phyloP scores from a whole-genome alignment of 495 filamentous ascomycete species.

The Lindgomyces ingoldianus region DNA sequence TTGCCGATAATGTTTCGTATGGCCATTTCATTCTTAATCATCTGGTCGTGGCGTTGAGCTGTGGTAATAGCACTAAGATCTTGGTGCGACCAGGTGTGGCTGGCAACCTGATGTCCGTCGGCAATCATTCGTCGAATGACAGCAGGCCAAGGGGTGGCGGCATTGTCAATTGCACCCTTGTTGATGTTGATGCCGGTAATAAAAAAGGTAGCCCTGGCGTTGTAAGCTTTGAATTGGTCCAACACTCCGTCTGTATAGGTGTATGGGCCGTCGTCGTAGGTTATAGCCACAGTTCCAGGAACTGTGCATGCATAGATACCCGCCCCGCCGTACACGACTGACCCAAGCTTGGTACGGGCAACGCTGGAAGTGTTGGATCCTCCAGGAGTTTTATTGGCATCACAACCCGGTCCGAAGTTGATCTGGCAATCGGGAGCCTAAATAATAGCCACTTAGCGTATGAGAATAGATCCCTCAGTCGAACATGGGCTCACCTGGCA shows the following conservation, averaged over 20 bases:
- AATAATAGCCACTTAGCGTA: no score
- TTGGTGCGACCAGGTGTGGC: constrained; percentile 83
- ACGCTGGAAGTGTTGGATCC: constrained; percentile 63
- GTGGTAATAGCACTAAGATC: constrained; percentile 62
- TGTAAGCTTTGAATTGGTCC: constrained; percentile 63
- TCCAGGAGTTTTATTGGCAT: constrained; percentile 64
- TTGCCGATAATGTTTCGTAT: constrained; percentile 74
- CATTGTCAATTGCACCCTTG: constrained; percentile 69
- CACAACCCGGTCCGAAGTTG: constrained; percentile 65
- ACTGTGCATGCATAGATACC: constrained; percentile 67
- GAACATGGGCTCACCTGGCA: no score
- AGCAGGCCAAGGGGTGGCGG: constrained; percentile 56
- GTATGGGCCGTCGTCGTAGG: constrained; percentile 77
- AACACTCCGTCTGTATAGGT: constrained; percentile 69
- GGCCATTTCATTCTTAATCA: constrained; percentile 77
- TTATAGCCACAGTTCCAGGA: constrained; percentile 67
- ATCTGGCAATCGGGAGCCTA: constrained; percentile 71
- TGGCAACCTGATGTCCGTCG: constrained; percentile 78
- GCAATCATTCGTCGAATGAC: constrained; percentile 68
- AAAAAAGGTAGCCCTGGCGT: constrained; percentile 76
- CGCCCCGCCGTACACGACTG: constrained; percentile 50
- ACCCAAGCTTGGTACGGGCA: constrained; percentile 60
- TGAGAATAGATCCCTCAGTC: no score
- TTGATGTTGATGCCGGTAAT: constrained; percentile 72
- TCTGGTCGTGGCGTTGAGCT: constrained; percentile 61